Conservation (phyloP, 2,329 filamentous ascomycete genomes). For the Raffaelea arxii region DNA sequence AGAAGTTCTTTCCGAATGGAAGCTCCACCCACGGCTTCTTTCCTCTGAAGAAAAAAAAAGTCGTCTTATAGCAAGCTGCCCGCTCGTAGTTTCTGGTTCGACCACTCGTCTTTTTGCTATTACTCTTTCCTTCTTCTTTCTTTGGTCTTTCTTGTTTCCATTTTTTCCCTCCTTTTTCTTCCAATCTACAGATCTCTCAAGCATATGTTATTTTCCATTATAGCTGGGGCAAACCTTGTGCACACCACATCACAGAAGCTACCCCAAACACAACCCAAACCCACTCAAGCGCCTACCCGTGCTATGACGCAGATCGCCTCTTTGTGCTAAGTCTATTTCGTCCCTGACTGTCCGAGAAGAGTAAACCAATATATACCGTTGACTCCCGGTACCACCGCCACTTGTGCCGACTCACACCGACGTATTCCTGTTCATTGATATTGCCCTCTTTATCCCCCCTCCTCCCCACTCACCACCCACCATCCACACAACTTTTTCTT, state of each 20-base stretch:
- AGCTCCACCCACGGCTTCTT: too few species aligned
- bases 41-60: too few species aligned
- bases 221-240: too few species aligned
- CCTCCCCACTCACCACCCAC: not conserved
- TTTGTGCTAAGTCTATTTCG: not conserved
- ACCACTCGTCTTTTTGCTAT: not conserved
- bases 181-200: too few species aligned
- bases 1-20: too few species aligned
- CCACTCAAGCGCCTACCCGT: not conserved
- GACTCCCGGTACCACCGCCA: too few species aligned
- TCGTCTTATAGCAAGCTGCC: too few species aligned
- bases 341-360: not conserved
- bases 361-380: not conserved
- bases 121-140: not conserved
- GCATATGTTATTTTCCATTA: too few species aligned
- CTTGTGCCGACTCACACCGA: not conserved
- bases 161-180: not conserved
- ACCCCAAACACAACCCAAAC: not conserved
- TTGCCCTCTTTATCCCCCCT: not conserved
- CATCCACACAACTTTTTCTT: too few species aligned
- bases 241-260: too few species aligned
- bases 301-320: not conserved
- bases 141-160: slow-evolving; percentile 1
- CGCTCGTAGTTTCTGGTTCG: too few species aligned
- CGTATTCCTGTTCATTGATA: not conserved